These are phyloP conservation scores for Nemania diffusa DNA, from an alignment of 2,329 filamentous ascomycete genomes.

Conservation along the genomic window DNA sequence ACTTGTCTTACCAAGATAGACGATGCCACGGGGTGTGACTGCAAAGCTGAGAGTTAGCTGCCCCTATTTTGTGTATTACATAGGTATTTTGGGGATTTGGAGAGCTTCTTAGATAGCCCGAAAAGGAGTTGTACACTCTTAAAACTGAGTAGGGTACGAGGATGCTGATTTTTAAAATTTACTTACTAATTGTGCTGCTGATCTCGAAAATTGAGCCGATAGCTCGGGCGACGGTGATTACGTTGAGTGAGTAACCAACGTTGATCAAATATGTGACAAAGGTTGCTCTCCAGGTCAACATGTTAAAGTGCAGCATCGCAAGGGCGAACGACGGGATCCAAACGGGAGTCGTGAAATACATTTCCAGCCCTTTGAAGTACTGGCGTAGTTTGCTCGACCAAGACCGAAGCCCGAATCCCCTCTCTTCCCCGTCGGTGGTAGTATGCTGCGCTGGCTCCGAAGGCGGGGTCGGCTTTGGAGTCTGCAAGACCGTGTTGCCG, in stretches of 20 bases:
- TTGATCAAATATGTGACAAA: constrained; percentile 66
- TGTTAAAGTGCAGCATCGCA: constrained; percentile 64
- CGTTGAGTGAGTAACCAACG: constrained; percentile 58
- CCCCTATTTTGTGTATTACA: no score
- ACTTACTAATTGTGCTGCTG: constrained; percentile 57
- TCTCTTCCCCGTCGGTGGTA: not conserved
- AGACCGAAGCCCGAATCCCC: constrained; percentile 1
- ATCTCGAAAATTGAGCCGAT: constrained; percentile 63
- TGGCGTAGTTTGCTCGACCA: constrained; percentile 33
- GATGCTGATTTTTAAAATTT: no score
- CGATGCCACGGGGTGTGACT: constrained; percentile 60
- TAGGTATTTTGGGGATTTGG: not conserved
- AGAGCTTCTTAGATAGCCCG: no score
- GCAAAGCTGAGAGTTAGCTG: not conserved
- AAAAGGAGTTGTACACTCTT: not conserved
- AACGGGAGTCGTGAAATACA: constrained; percentile 53
- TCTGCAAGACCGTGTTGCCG: constrained; percentile 46
- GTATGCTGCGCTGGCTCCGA: not conserved
- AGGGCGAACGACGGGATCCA: constrained; percentile 61
- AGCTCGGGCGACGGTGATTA: constrained; percentile 59
- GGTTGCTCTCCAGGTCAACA: constrained; percentile 63
- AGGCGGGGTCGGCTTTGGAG: constrained; percentile 43
- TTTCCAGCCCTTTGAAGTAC: constrained; percentile 48
- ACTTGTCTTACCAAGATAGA: constrained; percentile 49
- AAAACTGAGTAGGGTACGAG: not conserved